Evolutionary conservation across 768 basidiomycete species (phyloP).

Genomic region (Boletus rufocinnamomeus): DNA sequence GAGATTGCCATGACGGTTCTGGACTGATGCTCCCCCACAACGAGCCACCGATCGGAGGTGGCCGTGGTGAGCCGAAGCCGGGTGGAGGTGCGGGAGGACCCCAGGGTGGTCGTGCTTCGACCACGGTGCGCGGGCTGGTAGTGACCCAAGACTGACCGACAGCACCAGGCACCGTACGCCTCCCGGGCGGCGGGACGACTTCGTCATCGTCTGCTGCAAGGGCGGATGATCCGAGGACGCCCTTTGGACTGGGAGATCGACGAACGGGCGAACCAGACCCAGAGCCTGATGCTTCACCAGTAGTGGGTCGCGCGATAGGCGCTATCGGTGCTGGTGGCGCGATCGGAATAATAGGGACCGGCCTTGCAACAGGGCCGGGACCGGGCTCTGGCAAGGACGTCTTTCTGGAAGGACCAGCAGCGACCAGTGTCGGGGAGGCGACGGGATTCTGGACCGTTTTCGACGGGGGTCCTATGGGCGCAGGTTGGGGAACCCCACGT

Average conservation of each 20-base stretch:
- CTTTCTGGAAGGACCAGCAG: slow-evolving; percentile 52
- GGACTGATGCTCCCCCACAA: slow-evolving; percentile 46
- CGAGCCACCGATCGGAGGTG: slow-evolving; percentile 36
- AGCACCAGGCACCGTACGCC: slow-evolving; percentile 42
- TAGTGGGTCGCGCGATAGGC: slow-evolving; percentile 57
- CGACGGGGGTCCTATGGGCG: slow-evolving; percentile 61
- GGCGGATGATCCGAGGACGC: slow-evolving; percentile 74
- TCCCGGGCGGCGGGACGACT: slow-evolving; percentile 56
- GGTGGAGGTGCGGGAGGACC: slow-evolving; percentile 40
- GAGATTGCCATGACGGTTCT: slow-evolving; percentile 52
- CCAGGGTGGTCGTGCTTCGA: slow-evolving; percentile 48
- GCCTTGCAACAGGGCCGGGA: slow-evolving; percentile 63
- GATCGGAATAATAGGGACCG: slow-evolving; percentile 27
- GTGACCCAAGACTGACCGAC: slow-evolving; percentile 54
- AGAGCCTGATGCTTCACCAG: slow-evolving; percentile 47
- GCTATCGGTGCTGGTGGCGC: slow-evolving; percentile 60
- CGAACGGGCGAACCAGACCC: slow-evolving; percentile 61
- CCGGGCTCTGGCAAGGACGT: slow-evolving; percentile 45
- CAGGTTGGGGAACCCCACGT: slow-evolving; percentile 42
- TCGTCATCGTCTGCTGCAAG: slow-evolving; percentile 81
- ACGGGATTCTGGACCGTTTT: slow-evolving; percentile 37
- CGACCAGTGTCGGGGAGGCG: slow-evolving; percentile 42
- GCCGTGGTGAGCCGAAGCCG: slow-evolving; percentile 38
- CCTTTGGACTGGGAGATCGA: slow-evolving; percentile 60
- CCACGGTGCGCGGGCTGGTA: slow-evolving; percentile 47